These are phyloP conservation scores for Aphanocladium album DNA, from an alignment of 2,329 filamentous ascomycete genomes.

Conservation along the genomic window DNA sequence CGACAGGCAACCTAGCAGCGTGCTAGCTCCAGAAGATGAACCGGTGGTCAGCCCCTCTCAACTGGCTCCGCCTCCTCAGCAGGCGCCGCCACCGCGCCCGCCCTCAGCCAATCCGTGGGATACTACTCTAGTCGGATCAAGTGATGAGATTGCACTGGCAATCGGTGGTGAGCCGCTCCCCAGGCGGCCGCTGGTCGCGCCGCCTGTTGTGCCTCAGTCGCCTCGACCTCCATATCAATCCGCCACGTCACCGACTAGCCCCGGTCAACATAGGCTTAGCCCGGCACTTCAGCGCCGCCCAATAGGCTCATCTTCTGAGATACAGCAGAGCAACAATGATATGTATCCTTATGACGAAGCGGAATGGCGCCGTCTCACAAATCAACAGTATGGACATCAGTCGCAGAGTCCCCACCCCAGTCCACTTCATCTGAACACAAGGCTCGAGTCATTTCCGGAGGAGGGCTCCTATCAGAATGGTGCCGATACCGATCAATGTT, in stretches of 20 bases:
- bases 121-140: slow-evolving; percentile 21
- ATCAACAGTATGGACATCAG: background rate
- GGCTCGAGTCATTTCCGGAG: background rate
- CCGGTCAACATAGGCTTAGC: background rate
- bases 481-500: background rate
- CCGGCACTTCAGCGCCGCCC: background rate
- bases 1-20: slow-evolving; percentile 11
- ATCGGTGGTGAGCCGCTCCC: slow-evolving; percentile 5
- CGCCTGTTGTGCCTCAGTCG: slow-evolving; percentile 16
- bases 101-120: slow-evolving; percentile 42
- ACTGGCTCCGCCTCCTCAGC: slow-evolving; percentile 6
- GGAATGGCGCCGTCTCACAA: slow-evolving; percentile 9
- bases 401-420: background rate
- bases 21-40: background rate
- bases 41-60: slow-evolving; percentile 2
- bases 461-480: background rate
- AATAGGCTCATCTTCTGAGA: background rate
- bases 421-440: slow-evolving; percentile 1
- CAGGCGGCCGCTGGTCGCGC: slow-evolving; percentile 15
- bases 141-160: slow-evolving; percentile 10
- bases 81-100: slow-evolving; percentile 22
- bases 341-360: background rate
- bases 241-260: slow-evolving; percentile 6
- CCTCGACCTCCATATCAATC: slow-evolving; percentile 9
- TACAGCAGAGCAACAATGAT: background rate